Evolutionary conservation across 169 alveolate genomes (phyloP), one percentile per base, ranked within the genome.

Genomic region (Babesia microti): DNA sequence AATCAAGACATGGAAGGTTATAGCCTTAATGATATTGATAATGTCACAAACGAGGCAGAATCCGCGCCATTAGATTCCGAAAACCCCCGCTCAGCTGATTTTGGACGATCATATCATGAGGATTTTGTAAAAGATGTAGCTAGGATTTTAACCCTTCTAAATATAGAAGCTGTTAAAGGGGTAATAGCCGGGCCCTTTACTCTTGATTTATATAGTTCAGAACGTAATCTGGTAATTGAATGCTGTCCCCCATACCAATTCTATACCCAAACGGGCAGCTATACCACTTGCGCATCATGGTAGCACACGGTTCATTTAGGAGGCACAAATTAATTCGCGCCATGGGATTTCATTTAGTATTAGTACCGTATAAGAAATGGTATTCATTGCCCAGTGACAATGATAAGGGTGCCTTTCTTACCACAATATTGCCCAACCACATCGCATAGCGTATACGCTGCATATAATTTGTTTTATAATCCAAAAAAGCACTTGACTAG

Each of bases 281-380:
- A 54, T 9, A 65, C 76, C 6, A 36, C 76, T 2, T 23, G 26
- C 30, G 76, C 76, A n/a, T 14, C 36, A 37, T 30, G 69, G 76
- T 65, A 39, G 27, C 41, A 36, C 11, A 14, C 14, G 35, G 36
- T 30, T 30, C 11, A 12, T 34, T 15, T 32, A 65, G 85, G 79
- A 44, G 85, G 19, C 85, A 75, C 39, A 75, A 75, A 18, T 42
- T 75, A 42, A 59, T 75, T 28, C 33, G 66, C 3, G 79, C 47
- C 15, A 75, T 75, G 85, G 85, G 85, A 11, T 75, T 57, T 54
- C 58, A 61, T 12, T 55, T 75, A 41, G 42, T 75, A 23, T 72
- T 63, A 54, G 59, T 75, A 37, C 75, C 85, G 4, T 60, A 69
- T 35, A 23, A 59, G 22, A 55, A 71, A 72, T 75, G 85, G 85